A percentile compares a stretch with the other conserved stretches of the same genome.
These are phyloP conservation scores for Pleurotus citrinopileatus DNA, from an alignment of 768 basidiomycete species.

Conservation along the genomic window DNA sequence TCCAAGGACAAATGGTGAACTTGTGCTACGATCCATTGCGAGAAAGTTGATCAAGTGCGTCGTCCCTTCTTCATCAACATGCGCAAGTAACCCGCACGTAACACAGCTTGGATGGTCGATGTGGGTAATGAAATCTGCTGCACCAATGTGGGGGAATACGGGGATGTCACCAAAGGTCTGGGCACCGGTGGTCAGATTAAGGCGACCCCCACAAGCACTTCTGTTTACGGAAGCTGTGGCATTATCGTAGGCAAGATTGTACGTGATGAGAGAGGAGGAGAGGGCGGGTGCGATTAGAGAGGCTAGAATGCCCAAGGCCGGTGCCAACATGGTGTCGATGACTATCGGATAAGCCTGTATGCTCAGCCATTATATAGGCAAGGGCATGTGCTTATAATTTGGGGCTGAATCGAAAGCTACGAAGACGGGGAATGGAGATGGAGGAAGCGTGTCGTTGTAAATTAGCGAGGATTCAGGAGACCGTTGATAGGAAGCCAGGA, in stretches of 20 bases:
- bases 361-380: no score
- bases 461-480: no score
- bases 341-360: no score
- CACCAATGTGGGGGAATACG: background rate
- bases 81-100: background rate
- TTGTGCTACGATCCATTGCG: background rate
- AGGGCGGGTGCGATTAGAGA: background rate
- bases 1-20: background rate
- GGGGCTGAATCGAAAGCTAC: no score
- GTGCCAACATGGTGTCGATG: no score
- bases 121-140: background rate
- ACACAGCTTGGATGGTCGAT: background rate
- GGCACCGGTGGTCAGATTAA: background rate
- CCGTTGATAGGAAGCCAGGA: no score
- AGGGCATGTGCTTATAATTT: no score
- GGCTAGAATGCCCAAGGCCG: background rate
- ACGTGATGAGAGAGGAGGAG: background rate
- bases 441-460: no score
- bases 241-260: background rate
- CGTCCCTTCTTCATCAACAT: background rate
- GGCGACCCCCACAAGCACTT: background rate
- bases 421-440: no score
- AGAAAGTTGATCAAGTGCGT: background rate
- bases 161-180: background rate
- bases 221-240: background rate